Base-by-base conservation (phyloP, 2,329 filamentous ascomycete genomes). In the Stemphylium beticola region DNA sequence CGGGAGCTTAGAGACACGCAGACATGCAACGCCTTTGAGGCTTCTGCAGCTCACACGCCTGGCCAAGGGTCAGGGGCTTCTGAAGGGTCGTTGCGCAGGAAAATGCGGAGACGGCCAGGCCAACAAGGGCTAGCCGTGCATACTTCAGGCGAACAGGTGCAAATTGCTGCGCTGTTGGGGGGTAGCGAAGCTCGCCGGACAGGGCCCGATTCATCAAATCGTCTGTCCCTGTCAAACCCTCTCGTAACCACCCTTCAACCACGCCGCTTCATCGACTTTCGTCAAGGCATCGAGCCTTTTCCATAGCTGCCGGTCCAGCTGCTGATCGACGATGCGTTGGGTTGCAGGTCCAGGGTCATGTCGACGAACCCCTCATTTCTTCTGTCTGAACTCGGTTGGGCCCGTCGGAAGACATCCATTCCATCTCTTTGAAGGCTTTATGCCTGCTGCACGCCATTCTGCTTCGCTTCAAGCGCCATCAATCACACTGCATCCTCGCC, bases 61-160 rank as follows among this genome's bases (percentile, higher is more conserved):
- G 58, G 65, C 67, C 70, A 72, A 73, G 69, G 71, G 67, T 74
- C 70, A 74, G 72, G 73, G 73, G 73, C 69, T 73, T 51, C 62
- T 69, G 53, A 66, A 69, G 68, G 71, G 71, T 69, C 71, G 69
- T 72, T 71, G 70, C 68, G 71, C 68, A 71, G 70, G 57, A 61
- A 67, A 75, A 75, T 74, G 73, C 73, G 73, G 73, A 74, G 73
- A 75, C 68, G 66, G 64, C 72, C 69, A 74, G 63, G 57, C 71
- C 68, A 61, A 73, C 64, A 68, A 50, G 66, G 71, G 68, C 71
- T 74, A 74, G 72, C 57, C 66, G 64, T 73, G 65, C 62, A 68
- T 70, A 64, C 71, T 71, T 72, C 60, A 69, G 67, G 69, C 71
- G 72, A 74, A 75, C 71, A 68, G 62, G 66, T 74, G 64, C 68